phyloP scores from a whole-genome alignment of 495 filamentous ascomycete genomes.

The Xylaria longipes region DNA sequence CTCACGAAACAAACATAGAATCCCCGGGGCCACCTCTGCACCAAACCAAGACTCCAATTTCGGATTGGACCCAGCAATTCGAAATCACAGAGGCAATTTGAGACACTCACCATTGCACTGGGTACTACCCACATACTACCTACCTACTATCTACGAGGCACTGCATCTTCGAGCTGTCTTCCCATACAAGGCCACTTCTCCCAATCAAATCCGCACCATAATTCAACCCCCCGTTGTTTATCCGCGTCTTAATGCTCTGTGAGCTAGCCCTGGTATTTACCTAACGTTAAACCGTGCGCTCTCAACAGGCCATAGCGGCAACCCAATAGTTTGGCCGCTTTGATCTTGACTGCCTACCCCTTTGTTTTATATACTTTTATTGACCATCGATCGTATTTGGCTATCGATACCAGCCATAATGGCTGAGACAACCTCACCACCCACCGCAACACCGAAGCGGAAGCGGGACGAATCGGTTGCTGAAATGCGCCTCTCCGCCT shows the following conservation, averaged over 20 bases:
- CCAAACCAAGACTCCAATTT: not conserved
- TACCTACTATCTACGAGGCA: not conserved
- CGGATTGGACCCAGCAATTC: not conserved
- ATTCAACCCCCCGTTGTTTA: constrained; percentile 4
- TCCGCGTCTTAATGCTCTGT: not conserved
- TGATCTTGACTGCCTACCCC: not conserved
- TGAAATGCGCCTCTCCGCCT: constrained; percentile 31
- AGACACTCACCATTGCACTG: not conserved
- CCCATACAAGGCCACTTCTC: not conserved
- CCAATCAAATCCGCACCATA: not conserved
- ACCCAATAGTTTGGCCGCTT: not conserved
- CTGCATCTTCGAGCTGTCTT: not conserved
- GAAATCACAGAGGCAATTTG: not conserved
- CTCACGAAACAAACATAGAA: not conserved
- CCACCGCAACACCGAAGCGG: constrained; percentile 53
- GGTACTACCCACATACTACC: not conserved
- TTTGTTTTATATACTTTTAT: not conserved
- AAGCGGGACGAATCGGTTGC: constrained; percentile 47
- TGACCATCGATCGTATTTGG: not conserved
- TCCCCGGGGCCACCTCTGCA: not conserved
- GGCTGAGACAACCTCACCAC: constrained; percentile 34
- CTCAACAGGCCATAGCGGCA: not conserved
- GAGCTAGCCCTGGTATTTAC: not conserved
- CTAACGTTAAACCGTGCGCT: no score
- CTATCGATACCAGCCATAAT: constrained; percentile 17